phyloP scores from a whole-genome alignment of 1,284 basidiomycete species.

The Chalciporus sp. region DNA sequence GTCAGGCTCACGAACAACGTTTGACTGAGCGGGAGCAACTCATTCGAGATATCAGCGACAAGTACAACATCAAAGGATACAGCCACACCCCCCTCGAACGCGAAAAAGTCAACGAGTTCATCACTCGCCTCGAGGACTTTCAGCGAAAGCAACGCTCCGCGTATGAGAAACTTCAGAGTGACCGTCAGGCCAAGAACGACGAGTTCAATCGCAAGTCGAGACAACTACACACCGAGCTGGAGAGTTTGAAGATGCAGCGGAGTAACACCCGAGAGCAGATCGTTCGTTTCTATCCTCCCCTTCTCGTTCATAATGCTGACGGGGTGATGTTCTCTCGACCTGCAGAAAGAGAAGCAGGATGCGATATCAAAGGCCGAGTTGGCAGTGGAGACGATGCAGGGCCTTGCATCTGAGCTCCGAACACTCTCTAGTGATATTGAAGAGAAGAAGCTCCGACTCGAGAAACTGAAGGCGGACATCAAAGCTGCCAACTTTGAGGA shows the following conservation, averaged over 20 bases:
- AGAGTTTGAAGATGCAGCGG: conserved; percentile 54
- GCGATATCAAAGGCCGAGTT: conserved; percentile 56
- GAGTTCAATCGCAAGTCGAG: conserved; percentile 60
- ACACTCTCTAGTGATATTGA: conserved; percentile 66
- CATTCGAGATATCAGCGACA: conserved; percentile 71
- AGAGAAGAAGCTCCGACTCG: conserved; percentile 62
- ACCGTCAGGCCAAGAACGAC: conserved; percentile 54
- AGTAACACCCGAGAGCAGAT: conserved; percentile 61
- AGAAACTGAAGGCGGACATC: conserved; percentile 61
- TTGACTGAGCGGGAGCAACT: conserved; percentile 73
- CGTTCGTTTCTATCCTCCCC: conserved; percentile 41
- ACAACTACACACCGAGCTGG: conserved; percentile 54
- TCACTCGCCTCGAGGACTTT: conserved; percentile 58
- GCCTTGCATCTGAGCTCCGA: conserved; percentile 59
- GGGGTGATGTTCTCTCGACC: conserved; percentile 1
- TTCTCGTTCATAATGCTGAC: conserved; percentile 6
- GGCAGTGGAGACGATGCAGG: conserved; percentile 57
- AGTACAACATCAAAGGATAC: conserved; percentile 76
- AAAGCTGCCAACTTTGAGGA: conserved; percentile 68
- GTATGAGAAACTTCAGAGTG: conserved; percentile 64
- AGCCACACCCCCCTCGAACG: conserved; percentile 65
- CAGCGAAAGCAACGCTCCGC: conserved; percentile 57
- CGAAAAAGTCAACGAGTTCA: conserved; percentile 72
- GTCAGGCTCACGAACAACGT: conserved; percentile 78
- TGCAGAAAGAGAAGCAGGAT: conserved; percentile 51